These are phyloP conservation scores for Fusarium graminum DNA, from an alignment of 2,329 filamentous ascomycete species.

Conservation along the genomic window DNA sequence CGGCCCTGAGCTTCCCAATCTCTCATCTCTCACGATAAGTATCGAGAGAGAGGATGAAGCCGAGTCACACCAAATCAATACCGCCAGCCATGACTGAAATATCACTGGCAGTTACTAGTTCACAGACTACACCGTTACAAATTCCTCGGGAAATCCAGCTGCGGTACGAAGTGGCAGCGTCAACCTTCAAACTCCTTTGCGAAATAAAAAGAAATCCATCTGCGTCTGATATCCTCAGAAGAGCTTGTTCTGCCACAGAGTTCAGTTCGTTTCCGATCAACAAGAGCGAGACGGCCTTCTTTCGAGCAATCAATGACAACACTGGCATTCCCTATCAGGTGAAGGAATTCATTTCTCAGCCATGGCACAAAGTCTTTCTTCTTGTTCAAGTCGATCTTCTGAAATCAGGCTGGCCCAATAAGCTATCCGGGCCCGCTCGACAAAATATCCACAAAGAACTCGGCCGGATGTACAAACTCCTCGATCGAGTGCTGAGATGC, in stretches of 20 bases:
- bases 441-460: conserved; percentile 53
- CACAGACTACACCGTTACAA: background rate
- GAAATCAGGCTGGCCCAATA: conserved; percentile 70
- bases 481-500: conserved; percentile 56
- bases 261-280: conserved; percentile 55
- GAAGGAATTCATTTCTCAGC: conserved; percentile 62
- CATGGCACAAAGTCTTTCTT: conserved; percentile 81
- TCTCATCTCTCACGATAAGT: background rate
- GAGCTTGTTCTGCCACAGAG: conserved; percentile 56
- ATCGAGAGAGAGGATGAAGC: background rate
- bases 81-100: conserved; percentile 7
- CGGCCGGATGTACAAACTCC: conserved; percentile 50
- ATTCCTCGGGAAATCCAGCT: conserved; percentile 49
- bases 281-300: conserved; percentile 53
- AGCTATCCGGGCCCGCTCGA: conserved; percentile 54
- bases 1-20: background rate
- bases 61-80: background rate
- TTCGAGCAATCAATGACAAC: conserved; percentile 56
- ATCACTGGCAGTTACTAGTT: background rate
- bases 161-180: conserved; percentile 53
- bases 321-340: conserved; percentile 57
- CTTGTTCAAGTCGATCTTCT: conserved; percentile 80
- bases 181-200: conserved; percentile 52
- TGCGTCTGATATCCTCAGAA: conserved; percentile 54
- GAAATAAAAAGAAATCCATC: conserved; percentile 47